Percentiles rank a stretch among this genome's conserved stretches.
phyloP scores from a whole-genome alignment of 2,329 filamentous ascomycete species.

The Boeremia exigua region DNA sequence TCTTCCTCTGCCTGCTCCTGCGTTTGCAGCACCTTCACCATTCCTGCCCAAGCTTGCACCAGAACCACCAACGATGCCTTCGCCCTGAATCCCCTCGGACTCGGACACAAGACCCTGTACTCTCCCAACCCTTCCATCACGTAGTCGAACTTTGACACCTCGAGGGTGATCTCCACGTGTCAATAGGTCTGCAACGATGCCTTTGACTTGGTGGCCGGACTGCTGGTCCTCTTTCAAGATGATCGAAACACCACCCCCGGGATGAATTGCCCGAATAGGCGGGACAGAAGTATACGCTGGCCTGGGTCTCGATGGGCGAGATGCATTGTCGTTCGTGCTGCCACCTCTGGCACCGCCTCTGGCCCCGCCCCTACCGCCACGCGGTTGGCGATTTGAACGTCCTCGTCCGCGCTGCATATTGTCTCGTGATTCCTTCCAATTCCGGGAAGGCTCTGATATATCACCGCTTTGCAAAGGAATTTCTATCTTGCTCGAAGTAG shows the following conservation, averaged over 20 bases:
- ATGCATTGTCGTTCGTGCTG: slow-evolving; percentile 5
- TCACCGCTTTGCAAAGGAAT: not conserved
- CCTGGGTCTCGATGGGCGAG: slow-evolving; percentile 9
- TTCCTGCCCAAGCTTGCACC: slow-evolving; percentile 35
- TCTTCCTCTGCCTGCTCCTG: slow-evolving; percentile 15
- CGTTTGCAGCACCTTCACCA: slow-evolving; percentile 23
- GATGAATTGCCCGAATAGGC: slow-evolving; percentile 50
- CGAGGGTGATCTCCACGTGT: slow-evolving; percentile 77
- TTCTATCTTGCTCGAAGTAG: not conserved
- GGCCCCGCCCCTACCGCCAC: slow-evolving; percentile 13
- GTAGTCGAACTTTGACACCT: slow-evolving; percentile 78
- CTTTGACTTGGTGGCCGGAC: slow-evolving; percentile 73
- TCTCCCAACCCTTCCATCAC: slow-evolving; percentile 73
- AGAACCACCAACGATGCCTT: slow-evolving; percentile 33
- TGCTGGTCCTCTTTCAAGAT: slow-evolving; percentile 78
- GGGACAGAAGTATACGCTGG: slow-evolving; percentile 32
- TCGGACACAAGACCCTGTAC: slow-evolving; percentile 67
- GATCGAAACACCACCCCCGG: slow-evolving; percentile 72
- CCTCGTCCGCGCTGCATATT: slow-evolving; percentile 28
- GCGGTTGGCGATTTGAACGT: slow-evolving; percentile 38
- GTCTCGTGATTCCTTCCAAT: not conserved
- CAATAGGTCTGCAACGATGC: slow-evolving; percentile 70
- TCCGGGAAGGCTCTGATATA: not conserved
- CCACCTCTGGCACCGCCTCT: slow-evolving; percentile 11
- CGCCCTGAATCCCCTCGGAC: slow-evolving; percentile 29